Evolutionary conservation across 208 protist genomes (phyloP).

Genomic region (Entamoeba histolytica): DNA sequence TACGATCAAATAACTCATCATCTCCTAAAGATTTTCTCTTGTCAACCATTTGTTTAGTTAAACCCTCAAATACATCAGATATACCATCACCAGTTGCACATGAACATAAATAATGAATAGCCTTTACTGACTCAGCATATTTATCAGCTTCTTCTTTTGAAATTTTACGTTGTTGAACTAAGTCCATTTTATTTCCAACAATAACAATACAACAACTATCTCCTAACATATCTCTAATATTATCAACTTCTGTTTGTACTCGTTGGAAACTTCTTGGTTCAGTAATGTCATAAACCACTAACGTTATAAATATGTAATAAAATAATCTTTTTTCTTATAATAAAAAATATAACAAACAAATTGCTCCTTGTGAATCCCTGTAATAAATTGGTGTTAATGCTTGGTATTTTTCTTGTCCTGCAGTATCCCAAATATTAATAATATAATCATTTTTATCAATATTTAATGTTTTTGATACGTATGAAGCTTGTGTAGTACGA

Average conservation of each 20-base stretch:
- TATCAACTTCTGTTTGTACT: neutral
- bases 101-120: neutral
- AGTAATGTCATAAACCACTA: neutral
- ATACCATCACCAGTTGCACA: neutral
- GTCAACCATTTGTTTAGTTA: too few relatives aligned
- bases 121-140: neutral
- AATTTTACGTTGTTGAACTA: neutral
- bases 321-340: neutral
- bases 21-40: too few relatives aligned
- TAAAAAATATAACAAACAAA: neutral
- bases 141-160: neutral
- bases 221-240: neutral
- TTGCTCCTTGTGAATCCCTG: neutral
- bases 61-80: neutral
- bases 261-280: neutral
- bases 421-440: conserved; percentile 7
- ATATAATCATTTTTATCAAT: too few relatives aligned
- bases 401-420: neutral
- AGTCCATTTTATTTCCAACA: neutral
- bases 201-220: neutral
- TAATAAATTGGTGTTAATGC: neutral
- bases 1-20: too few relatives aligned
- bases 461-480: too few relatives aligned
- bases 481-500: too few relatives aligned
- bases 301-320: neutral